Evolutionary conservation across 331 rosid species (phyloP), one percentile per base, ranked within the genome.

Genomic region (Saraca asoca): DNA sequence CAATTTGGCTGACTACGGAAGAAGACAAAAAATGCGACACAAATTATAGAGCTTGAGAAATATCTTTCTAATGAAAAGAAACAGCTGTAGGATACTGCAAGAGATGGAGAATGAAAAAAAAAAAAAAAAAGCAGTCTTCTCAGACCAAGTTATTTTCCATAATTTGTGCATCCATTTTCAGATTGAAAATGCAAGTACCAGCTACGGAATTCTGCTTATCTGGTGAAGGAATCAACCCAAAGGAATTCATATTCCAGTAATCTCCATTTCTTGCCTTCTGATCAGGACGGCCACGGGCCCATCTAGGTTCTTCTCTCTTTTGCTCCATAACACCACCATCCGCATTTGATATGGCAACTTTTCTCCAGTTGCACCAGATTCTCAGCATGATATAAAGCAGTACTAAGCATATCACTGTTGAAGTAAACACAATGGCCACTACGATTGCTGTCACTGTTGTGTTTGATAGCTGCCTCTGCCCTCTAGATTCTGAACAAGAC

Each of bases 301-400:
- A 80, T 68, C 66, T 76, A 50, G 68, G 78, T 16, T 76, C 88
- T 50, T 73, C 82, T 59, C 48, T 79, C 59, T 65, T 75, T 29
- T 49, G 31, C 12, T 62, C 80, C 38, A 33, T 68, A 33, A 31
- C 71, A 41, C 82, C 76, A 39, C 85, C 83, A 5, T 86, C 91
- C 13, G 81, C 70, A 66, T 75, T 90, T 31, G 96, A 85, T 72
- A 88, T 80, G 0, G 88, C 59, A 41, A 86, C 90, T 75, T 78
- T 72, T 82, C 92, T 88, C 98, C 98, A 94, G 24, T 85, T 85
- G 78, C 90, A 79, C 97, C 97, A 94, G 14, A 94, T 94, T 70
- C 91, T 88, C 56, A 85, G 76, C 97, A 94, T 94, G 14, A 79
- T 70, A 67, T 84, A 90, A 66, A 90, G 6, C 89, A 94, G 70